A percentile compares a stretch with the other conserved stretches of the same genome.
Conservation (phyloP, 495 filamentous ascomycete genomes). For the Annulohypoxylon bovei region DNA sequence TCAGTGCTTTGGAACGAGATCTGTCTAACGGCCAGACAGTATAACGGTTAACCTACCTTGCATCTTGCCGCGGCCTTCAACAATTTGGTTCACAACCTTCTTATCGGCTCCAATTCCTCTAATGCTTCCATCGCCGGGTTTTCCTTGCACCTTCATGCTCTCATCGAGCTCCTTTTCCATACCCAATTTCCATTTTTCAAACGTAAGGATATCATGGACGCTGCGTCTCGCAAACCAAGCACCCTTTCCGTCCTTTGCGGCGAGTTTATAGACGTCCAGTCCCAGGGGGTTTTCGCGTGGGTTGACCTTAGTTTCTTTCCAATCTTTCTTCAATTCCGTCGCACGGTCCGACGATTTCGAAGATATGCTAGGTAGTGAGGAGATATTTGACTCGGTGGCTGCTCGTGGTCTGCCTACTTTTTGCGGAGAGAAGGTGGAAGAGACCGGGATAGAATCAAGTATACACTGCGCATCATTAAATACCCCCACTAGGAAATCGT, state of each 20-base stretch:
- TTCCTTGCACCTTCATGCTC: slow-evolving; percentile 66
- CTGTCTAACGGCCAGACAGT: not conserved
- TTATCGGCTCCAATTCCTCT: slow-evolving; percentile 85
- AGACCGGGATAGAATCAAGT: slow-evolving; percentile 75
- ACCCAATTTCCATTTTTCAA: slow-evolving; percentile 71
- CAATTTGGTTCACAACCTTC: slow-evolving; percentile 67
- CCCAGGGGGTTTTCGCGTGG: slow-evolving; percentile 78
- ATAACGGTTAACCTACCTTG: slow-evolving; percentile 58
- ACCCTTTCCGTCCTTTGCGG: slow-evolving; percentile 80
- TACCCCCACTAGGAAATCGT: slow-evolving; percentile 65
- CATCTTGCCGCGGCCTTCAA: slow-evolving; percentile 65
- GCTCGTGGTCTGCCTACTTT: slow-evolving; percentile 42
- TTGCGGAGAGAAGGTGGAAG: slow-evolving; percentile 31
- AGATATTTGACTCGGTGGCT: slow-evolving; percentile 49
- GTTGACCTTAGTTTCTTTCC: slow-evolving; percentile 83
- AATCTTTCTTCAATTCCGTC: slow-evolving; percentile 73
- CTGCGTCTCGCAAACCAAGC: slow-evolving; percentile 91
- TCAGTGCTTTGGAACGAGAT: not conserved
- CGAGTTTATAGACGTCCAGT: slow-evolving; percentile 81
- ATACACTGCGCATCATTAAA: slow-evolving; percentile 74
- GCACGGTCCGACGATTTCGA: slow-evolving; percentile 42
- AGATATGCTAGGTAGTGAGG: slow-evolving; percentile 13
- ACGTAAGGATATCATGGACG: slow-evolving; percentile 76
- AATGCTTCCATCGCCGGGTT: slow-evolving; percentile 74
- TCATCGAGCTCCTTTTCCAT: slow-evolving; percentile 71